Evolutionary conservation across 805 yeast species (phyloP).

Genomic region (Sugiyamaella smithiae): DNA sequence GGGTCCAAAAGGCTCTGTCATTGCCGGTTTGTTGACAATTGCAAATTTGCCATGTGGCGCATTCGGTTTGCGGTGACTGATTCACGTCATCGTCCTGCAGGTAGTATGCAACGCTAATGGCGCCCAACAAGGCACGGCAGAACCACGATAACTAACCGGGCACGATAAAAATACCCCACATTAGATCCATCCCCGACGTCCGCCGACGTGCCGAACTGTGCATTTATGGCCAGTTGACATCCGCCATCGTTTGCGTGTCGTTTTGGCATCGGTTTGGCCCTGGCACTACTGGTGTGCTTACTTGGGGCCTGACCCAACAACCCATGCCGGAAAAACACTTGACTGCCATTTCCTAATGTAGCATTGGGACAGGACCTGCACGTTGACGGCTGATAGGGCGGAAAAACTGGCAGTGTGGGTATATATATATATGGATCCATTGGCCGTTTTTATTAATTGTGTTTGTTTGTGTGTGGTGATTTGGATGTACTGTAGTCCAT

Average conservation of each 20-base stretch:
- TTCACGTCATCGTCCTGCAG: slow-evolving; percentile 5
- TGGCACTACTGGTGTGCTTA: too few species aligned
- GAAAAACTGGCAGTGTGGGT: slow-evolving; percentile 2
- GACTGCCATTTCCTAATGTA: not conserved
- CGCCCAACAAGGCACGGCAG: slow-evolving; percentile 5
- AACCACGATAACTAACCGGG: slow-evolving; percentile 6
- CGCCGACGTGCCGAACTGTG: not conserved
- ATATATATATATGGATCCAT: too few species aligned
- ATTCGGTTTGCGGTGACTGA: not conserved
- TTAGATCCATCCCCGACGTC: not conserved
- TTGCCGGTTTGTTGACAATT: too few species aligned
- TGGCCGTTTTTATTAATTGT: too few species aligned
- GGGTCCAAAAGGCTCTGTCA: too few species aligned
- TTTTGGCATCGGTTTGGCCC: not conserved
- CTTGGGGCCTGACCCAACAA: slow-evolving; percentile 1
- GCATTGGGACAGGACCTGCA: not conserved
- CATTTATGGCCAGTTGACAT: too few species aligned
- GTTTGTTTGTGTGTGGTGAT: too few species aligned
- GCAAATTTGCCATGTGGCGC: too few species aligned
- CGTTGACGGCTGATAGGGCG: slow-evolving; percentile 8
- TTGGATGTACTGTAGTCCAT: too few species aligned
- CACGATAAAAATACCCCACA: slow-evolving; percentile 4
- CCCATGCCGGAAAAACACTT: slow-evolving; percentile 6
- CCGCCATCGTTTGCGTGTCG: not conserved
- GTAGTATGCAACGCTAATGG: slow-evolving; percentile 5